A percentile compares a stretch with the other conserved stretches of the same genome.
phyloP scores from a whole-genome alignment of 352 stramenopile genomes.

The Phytophthora pini region DNA sequence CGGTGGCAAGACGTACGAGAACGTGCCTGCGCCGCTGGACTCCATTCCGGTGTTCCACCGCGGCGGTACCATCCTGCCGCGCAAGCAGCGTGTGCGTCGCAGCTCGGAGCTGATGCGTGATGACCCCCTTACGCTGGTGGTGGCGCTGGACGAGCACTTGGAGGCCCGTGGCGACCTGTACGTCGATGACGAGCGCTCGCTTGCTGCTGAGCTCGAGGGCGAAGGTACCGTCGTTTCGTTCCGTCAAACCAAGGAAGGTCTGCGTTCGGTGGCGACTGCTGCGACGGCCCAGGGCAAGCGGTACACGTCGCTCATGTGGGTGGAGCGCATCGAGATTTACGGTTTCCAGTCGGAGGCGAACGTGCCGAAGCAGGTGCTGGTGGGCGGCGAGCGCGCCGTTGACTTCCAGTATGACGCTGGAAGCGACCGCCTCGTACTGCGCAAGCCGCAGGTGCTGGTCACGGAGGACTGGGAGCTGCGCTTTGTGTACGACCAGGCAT shows the following conservation, averaged over 20 bases:
- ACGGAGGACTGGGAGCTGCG: slow-evolving; percentile 76
- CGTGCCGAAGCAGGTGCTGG: slow-evolving; percentile 54
- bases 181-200: slow-evolving; percentile 96
- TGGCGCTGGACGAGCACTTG: slow-evolving; percentile 90
- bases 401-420: slow-evolving; percentile 78
- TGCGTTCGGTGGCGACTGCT: slow-evolving; percentile 35
- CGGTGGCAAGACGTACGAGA: slow-evolving; percentile 62
- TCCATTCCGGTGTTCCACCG: slow-evolving; percentile 98
- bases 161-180: slow-evolving; percentile 93
- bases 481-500: slow-evolving; percentile 52
- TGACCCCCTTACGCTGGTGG: slow-evolving; percentile 97
- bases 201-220: slow-evolving; percentile 60
- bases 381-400: slow-evolving; percentile 40
- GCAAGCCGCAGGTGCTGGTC: slow-evolving; percentile 81
- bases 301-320: slow-evolving; percentile 62
- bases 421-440: slow-evolving; percentile 75
- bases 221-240: slow-evolving; percentile 63
- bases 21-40: slow-evolving; percentile 89
- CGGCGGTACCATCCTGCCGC: slow-evolving; percentile 94
- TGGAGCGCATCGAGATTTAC: slow-evolving; percentile 89
- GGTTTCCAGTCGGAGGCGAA: slow-evolving; percentile 56
- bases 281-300: slow-evolving; percentile 37
- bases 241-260: slow-evolving; percentile 41
- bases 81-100: slow-evolving; percentile 96
- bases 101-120: slow-evolving; percentile 95